phyloP scores from a whole-genome alignment of 2,329 filamentous ascomycete genomes.

The Exophiala mesophila region DNA sequence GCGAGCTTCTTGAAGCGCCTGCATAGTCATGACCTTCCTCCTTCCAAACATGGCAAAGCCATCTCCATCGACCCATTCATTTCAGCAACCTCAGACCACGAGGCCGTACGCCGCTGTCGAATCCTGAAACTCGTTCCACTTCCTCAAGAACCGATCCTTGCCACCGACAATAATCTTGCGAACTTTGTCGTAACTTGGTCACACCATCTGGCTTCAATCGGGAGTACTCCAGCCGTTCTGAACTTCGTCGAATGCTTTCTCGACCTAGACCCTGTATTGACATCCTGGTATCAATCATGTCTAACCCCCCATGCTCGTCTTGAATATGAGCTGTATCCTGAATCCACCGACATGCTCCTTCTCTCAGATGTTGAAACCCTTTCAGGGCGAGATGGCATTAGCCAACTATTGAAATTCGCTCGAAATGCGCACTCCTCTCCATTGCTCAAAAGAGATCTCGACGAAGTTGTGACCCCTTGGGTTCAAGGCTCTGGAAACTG shows the following conservation, averaged over 20 bases:
- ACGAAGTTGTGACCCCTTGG: conserved; percentile 58
- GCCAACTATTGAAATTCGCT: conserved; percentile 47
- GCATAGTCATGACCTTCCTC: conserved; percentile 32
- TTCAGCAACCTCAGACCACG: conserved; percentile 10
- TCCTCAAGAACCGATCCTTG: conserved; percentile 7
- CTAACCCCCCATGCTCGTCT: conserved; percentile 56
- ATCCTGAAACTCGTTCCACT: conserved; percentile 10
- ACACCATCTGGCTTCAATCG: conserved; percentile 55
- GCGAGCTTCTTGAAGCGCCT: conserved; percentile 15
- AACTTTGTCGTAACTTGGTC: conserved; percentile 58
- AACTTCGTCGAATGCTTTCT: conserved; percentile 56
- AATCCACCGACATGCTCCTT: conserved; percentile 40
- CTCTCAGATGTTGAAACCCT: conserved; percentile 51
- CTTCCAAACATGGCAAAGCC: conserved; percentile 14
- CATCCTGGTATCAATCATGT: conserved; percentile 57
- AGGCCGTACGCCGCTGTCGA: conserved; percentile 14
- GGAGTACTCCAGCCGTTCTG: conserved; percentile 52
- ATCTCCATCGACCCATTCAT: conserved; percentile 37
- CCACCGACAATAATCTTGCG: conserved; percentile 28
- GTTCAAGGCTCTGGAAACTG: conserved; percentile 53
- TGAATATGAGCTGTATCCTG: conserved; percentile 59
- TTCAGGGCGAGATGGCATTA: conserved; percentile 48
- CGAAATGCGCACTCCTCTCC: conserved; percentile 32
- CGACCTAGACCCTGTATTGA: conserved; percentile 47
- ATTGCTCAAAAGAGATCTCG: conserved; percentile 49